These are phyloP conservation scores for Lachancea fermentati DNA, from an alignment of 805 yeast species.

Conservation along the genomic window DNA sequence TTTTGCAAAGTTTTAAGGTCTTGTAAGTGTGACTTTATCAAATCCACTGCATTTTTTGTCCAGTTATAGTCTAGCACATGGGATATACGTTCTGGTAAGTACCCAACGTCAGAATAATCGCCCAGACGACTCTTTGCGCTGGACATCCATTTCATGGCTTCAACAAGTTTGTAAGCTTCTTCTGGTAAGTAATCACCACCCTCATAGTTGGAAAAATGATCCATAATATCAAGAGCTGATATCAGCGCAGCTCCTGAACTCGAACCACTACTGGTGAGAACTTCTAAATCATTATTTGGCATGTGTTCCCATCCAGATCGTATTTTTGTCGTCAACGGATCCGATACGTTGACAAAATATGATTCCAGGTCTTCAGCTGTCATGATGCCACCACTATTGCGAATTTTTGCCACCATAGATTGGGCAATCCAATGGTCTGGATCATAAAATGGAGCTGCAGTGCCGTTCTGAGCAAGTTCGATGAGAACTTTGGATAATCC, in stretches of 20 bases:
- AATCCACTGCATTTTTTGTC: slow-evolving; percentile 44
- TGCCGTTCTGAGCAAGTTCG: slow-evolving; percentile 69
- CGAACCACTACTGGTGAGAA: slow-evolving; percentile 62
- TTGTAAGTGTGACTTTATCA: slow-evolving; percentile 42
- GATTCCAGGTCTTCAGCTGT: slow-evolving; percentile 56
- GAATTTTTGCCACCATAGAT: slow-evolving; percentile 46
- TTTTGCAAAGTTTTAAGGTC: slow-evolving; percentile 43
- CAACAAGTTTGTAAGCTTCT: slow-evolving; percentile 64
- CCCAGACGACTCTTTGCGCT: slow-evolving; percentile 84
- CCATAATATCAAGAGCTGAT: slow-evolving; percentile 66
- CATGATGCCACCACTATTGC: slow-evolving; percentile 61
- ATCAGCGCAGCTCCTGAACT: slow-evolving; percentile 80
- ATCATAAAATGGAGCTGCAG: slow-evolving; percentile 74
- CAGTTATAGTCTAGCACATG: slow-evolving; percentile 50
- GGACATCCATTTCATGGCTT: slow-evolving; percentile 92
- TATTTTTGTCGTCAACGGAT: slow-evolving; percentile 25
- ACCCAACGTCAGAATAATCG: slow-evolving; percentile 40
- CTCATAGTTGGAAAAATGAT: slow-evolving; percentile 36
- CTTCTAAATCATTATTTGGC: slow-evolving; percentile 40
- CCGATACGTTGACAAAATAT: slow-evolving; percentile 48
- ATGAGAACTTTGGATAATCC: slow-evolving; percentile 62
- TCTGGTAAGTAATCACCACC: slow-evolving; percentile 44
- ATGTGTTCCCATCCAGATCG: slow-evolving; percentile 23
- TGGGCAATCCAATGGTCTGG: slow-evolving; percentile 71
- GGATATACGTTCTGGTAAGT: slow-evolving; percentile 34